phyloP scores from a whole-genome alignment of 371 early-diverging fungal genomes.

The Astathelohania contejeani region DNA sequence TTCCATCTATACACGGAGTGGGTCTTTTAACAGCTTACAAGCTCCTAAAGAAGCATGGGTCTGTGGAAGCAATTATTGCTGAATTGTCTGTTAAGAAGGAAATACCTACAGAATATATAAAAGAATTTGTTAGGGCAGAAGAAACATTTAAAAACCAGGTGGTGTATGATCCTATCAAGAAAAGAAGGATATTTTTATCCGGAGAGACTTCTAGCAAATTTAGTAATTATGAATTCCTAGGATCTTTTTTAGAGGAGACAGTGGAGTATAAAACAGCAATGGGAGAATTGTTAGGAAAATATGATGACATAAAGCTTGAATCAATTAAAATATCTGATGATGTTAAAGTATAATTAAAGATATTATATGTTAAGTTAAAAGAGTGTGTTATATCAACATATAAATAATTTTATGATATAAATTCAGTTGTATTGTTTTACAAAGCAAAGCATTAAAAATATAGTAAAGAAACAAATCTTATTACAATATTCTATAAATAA shows the following conservation, averaged over 20 bases:
- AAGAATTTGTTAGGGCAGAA: constrained; percentile 36
- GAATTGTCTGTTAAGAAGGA: constrained; percentile 10
- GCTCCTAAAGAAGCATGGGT: constrained; percentile 52
- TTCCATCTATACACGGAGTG: constrained; percentile 63
- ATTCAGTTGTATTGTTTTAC: no score
- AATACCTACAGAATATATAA: constrained; percentile 31
- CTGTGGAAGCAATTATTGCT: constrained; percentile 26
- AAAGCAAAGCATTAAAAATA: no score
- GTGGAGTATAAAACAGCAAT: neutral
- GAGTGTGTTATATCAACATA: no score
- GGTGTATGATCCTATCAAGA: constrained; percentile 44
- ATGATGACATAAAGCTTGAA: no score
- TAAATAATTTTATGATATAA: no score
- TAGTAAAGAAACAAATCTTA: no score
- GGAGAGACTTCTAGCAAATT: neutral
- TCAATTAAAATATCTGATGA: no score
- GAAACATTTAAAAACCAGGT: constrained; percentile 48
- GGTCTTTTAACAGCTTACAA: constrained; percentile 67
- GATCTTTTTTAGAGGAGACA: constrained; percentile 19
- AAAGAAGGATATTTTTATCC: constrained; percentile 27
- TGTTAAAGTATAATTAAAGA: no score
- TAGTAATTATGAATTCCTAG: constrained; percentile 15
- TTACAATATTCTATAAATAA: no score
- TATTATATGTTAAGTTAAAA: no score
- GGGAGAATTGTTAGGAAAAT: neutral